Evolutionary conservation across 1,284 basidiomycete genomes (phyloP).

Genomic region (Crepidotus sp.): DNA sequence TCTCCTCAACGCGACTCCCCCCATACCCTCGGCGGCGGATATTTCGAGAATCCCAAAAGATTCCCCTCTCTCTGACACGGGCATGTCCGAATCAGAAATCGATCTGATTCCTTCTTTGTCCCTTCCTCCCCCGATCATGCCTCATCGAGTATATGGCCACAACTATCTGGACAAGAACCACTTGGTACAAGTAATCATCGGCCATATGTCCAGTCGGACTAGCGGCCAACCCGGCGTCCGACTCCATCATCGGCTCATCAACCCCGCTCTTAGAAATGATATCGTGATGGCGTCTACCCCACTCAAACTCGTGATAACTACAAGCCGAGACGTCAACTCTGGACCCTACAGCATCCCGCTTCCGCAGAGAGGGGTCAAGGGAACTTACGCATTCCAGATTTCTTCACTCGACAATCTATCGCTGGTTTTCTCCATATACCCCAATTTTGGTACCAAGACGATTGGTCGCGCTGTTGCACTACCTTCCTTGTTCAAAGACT

Average conservation of each 20-base stretch:
- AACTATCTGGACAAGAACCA: constrained; percentile 86
- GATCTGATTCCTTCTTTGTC: constrained; percentile 92
- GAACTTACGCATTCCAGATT: constrained; percentile 88
- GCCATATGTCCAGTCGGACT: constrained; percentile 44
- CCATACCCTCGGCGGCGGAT: constrained; percentile 20
- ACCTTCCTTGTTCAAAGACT: constrained; percentile 62
- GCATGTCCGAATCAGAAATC: constrained; percentile 45
- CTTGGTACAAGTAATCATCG: constrained; percentile 83
- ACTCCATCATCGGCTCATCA: constrained; percentile 61
- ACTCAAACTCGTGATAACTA: constrained; percentile 91
- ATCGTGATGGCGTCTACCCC: constrained; percentile 69
- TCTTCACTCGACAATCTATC: constrained; percentile 65
- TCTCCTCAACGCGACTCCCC: constrained; percentile 49
- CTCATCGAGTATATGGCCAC: constrained; percentile 85
- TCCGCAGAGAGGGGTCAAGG: constrained; percentile 68
- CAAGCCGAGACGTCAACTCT: constrained; percentile 65
- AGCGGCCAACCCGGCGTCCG: constrained; percentile 41
- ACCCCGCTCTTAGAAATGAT: constrained; percentile 51
- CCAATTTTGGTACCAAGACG: constrained; percentile 97
- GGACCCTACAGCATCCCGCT: constrained; percentile 86
- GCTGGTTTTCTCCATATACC: constrained; percentile 93
- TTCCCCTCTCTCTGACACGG: constrained; percentile 31
- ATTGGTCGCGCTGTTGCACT: constrained; percentile 90
- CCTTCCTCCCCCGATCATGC: constrained; percentile 97
- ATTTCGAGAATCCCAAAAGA: constrained; percentile 21